Evolutionary conservation across 805 yeast species (phyloP), one percentile per base, ranked within the genome.

Genomic region (Suhomyces xylopsoci): DNA sequence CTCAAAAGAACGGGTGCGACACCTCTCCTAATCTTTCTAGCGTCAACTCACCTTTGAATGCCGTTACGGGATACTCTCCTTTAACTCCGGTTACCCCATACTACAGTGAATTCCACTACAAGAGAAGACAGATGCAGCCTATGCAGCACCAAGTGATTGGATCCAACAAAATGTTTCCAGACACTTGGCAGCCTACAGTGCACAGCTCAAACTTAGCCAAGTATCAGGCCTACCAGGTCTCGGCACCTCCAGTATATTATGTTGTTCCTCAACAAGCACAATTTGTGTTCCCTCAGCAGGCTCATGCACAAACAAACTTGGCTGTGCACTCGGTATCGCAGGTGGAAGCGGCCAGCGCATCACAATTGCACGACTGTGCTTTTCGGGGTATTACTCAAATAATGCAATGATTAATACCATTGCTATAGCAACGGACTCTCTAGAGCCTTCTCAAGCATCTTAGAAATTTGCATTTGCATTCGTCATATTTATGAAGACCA

Each of bases 61-160:
- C 51, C 8, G 41, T 45, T 10, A 51, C 45, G 42, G 40, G 45
- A 28, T 54, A 55, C 38, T 55, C 60, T n/a, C 65, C 68, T 24
- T 57, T 64, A 42, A 64, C 66, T 15, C 68, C 68, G 36, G 55
- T 57, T 20, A 62, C 66, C 5, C 66, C 66, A 24, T 56, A 55
- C 49, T 48, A 53, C 48, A 49, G 36, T 9, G 50, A 40, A 45
- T 44, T 51, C 48, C 44, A 52, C 40, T 54, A 54, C 47, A 52
- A 55, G 46, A 48, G 59, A 51, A 49, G 53, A 48, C 43, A 36
- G 6, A 19, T 42, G 9, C 36, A 40, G 46, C 9, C 49, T 3
- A 41, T 48, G 41, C 51, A 42, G 15, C 46, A 48, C 32, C 46
- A 48, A 20, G 47, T 45, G 34, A 44, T 47, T 26, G 41, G 20